Evolutionary conservation across 2,329 filamentous ascomycete species (phyloP), one percentile per base, ranked within the genome.

Genomic region (Talaromyces sp.): DNA sequence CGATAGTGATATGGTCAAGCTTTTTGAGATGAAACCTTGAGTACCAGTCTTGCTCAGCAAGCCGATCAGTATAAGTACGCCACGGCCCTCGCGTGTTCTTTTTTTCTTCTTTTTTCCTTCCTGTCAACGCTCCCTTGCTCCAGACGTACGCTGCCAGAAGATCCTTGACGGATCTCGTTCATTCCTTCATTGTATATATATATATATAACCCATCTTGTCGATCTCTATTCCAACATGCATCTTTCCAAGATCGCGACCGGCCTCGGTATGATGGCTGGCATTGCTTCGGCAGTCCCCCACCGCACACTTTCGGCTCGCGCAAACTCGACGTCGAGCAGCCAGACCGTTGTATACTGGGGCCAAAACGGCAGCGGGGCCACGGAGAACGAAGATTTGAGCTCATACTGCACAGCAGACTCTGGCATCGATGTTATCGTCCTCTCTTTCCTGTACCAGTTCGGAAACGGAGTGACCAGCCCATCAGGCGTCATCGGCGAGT

Each of bases 401-500:
- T 27, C 52, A 5, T 80, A 80, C 68, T 80, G 78, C 63, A 73
- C 69, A 7, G 62, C 71, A 0, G 67, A 68, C 6, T 64, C 76
- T 0, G 77, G 76, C 10, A 75, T 81, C 58, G 76, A 81, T 64
- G 72, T 81, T 36, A 66, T 81, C 33, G 76, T 79, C 1, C 69
- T 81, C 5, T 68, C 78, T 10, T 81, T 81, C 65, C 63, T 81
- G 7, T 79, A 77, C 64, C 59, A 72, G 28, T 81, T 69, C 59
- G 75, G 75, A 33, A 58, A 56, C 30, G 59, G 59, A 18, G 7
- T 28, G 4, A 68, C 81, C 0, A 80, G 79, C 18, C 80, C 80
- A 40, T 77, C 74, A 1, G 68, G 67, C 23, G 72, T 75, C n/a
- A 68, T 74, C 12, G 75, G 76, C 63, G 69, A 60, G 3, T 56